Evolutionary conservation across 2,329 filamentous ascomycete genomes (phyloP).

Genomic region (Mycocentrospora acerina): DNA sequence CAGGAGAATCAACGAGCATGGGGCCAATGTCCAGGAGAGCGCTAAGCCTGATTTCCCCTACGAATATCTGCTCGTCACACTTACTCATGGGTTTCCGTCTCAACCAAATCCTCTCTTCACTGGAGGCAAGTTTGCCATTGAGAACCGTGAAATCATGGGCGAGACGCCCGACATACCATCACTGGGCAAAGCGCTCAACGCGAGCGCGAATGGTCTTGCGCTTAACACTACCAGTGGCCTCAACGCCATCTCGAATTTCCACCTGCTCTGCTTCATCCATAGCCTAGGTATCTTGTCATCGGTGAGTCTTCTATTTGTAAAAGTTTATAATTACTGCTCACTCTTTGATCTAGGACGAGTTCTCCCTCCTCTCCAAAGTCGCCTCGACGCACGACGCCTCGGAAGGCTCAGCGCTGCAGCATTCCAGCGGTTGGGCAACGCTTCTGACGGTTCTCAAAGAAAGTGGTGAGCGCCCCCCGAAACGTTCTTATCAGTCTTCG

Average conservation of each 20-base stretch:
- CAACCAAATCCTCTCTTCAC: conserved; percentile 76
- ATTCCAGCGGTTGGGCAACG: conserved; percentile 90
- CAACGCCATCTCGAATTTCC: conserved; percentile 83
- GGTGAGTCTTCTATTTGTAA: conserved; percentile 53
- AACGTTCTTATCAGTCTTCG: conserved; percentile 54
- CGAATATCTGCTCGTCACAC: conserved; percentile 91
- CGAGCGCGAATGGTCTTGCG: conserved; percentile 52
- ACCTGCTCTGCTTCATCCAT: conserved; percentile 85
- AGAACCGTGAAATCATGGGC: conserved; percentile 85
- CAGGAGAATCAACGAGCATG: conserved; percentile 92
- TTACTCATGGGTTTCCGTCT: conserved; percentile 94
- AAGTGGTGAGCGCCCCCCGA: conserved; percentile 94
- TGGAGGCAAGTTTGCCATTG: conserved; percentile 74
- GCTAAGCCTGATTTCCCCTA: conserved; percentile 95
- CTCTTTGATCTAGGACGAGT: conserved; percentile 70
- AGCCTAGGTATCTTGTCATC: conserved; percentile 79
- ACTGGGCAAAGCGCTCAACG: conserved; percentile 68
- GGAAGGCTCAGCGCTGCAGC: conserved; percentile 79
- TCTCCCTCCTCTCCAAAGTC: conserved; percentile 79
- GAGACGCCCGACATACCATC: conserved; percentile 76
- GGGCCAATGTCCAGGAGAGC: conserved; percentile 93
- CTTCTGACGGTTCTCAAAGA: conserved; percentile 90
- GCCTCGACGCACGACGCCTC: conserved; percentile 78
- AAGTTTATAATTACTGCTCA: conserved; percentile 9
- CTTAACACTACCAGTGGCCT: conserved; percentile 65